phyloP scores from a whole-genome alignment of 345 rosid genomes.

The Trapa incisa region DNA sequence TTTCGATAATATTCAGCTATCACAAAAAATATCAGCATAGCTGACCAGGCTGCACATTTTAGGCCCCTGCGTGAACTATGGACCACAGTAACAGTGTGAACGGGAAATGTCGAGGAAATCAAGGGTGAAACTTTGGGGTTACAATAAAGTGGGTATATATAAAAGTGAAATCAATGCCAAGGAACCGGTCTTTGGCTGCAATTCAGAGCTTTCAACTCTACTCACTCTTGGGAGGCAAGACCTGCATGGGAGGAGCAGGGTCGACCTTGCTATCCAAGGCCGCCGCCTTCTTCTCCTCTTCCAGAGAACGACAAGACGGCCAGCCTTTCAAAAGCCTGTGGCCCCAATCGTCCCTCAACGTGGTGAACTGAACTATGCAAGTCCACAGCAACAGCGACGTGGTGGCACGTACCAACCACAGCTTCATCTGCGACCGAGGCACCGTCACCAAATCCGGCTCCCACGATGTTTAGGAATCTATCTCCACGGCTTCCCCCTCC shows the following conservation, averaged over 20 bases:
- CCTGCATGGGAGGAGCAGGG: conserved; percentile 24
- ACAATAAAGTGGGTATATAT: background rate
- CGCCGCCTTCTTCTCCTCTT: conserved; percentile 23
- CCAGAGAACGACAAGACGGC: conserved; percentile 63
- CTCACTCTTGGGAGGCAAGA: conserved; percentile 79
- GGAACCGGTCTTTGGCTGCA: background rate
- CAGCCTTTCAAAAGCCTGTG: conserved; percentile 78
- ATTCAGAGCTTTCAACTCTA: background rate
- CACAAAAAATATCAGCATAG: background rate
- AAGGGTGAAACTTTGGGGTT: background rate
- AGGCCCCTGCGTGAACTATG: background rate
- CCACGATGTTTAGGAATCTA: conserved; percentile 34
- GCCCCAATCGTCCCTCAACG: conserved; percentile 85
- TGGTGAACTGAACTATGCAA: conserved; percentile 77
- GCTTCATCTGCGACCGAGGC: conserved; percentile 47
- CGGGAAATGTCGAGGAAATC: background rate
- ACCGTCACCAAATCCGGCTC: background rate
- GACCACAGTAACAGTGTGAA: background rate
- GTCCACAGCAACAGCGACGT: conserved; percentile 89
- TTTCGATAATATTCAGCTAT: background rate
- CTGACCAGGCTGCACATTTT: background rate
- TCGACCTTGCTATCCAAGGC: conserved; percentile 28
- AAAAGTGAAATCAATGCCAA: background rate
- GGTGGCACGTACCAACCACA: conserved; percentile 88
- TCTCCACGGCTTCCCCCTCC: conserved; percentile 22